A percentile compares a stretch with the other conserved stretches of the same genome.
Evolutionary conservation across 768 basidiomycete genomes (phyloP).

Genomic region (Hygrophorus pudorinus): DNA sequence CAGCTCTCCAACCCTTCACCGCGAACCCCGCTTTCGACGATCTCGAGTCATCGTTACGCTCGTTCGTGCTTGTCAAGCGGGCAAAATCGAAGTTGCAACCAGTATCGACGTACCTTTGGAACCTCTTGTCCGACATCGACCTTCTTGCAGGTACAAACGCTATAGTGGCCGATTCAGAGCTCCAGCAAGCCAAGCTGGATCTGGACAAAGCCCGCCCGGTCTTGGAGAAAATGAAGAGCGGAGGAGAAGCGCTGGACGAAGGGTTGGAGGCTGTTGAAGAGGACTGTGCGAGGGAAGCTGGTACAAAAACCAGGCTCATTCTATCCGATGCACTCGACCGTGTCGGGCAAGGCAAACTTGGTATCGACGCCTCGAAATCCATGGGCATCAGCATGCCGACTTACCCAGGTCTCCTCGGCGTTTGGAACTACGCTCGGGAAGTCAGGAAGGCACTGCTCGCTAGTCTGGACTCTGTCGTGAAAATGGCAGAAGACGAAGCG

Average conservation of each 20-base stretch:
- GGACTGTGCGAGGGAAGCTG: constrained; percentile 43
- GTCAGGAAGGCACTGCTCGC: constrained; percentile 69
- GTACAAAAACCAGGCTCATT: constrained; percentile 42
- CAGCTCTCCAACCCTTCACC: constrained; percentile 55
- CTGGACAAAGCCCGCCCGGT: constrained; percentile 65
- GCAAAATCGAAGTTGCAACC: constrained; percentile 95
- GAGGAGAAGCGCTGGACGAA: constrained; percentile 68
- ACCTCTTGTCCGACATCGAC: constrained; percentile 86
- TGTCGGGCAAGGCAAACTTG: constrained; percentile 68
- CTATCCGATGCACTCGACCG: constrained; percentile 64
- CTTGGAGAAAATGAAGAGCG: constrained; percentile 77
- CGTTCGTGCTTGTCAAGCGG: constrained; percentile 93
- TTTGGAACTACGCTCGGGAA: constrained; percentile 82
- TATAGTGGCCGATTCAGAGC: constrained; percentile 74
- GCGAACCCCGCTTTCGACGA: constrained; percentile 70
- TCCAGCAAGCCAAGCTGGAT: constrained; percentile 60
- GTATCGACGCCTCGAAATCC: constrained; percentile 27
- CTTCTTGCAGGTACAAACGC: constrained; percentile 80
- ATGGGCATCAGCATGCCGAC: constrained; percentile 47
- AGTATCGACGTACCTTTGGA: constrained; percentile 81
- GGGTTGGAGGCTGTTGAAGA: constrained; percentile 77
- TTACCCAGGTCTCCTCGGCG: constrained; percentile 73
- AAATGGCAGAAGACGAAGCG: constrained; percentile 75
- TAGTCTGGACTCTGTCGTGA: constrained; percentile 73
- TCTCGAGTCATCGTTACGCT: constrained; percentile 82